Evolutionary conservation across 2,329 filamentous ascomycete genomes (phyloP).

Genomic region (Lasiodiplodia sp.): DNA sequence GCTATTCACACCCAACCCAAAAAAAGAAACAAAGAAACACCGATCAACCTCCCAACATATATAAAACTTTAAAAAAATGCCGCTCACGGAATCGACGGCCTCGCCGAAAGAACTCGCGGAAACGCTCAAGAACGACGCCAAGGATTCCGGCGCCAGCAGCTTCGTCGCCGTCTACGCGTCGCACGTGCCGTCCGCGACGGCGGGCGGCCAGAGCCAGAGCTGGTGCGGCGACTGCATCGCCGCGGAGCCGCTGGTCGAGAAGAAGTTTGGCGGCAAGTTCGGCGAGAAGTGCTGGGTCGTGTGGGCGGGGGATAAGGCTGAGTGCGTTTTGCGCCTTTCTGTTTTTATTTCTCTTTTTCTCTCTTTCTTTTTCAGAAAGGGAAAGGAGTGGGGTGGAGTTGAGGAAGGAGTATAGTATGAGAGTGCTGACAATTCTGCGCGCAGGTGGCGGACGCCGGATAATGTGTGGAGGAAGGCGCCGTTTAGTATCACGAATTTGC

Average conservation of each 20-base stretch:
- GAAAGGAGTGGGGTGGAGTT: too few species aligned
- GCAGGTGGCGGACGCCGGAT: slow-evolving; percentile 1
- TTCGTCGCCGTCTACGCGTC: slow-evolving; percentile 18
- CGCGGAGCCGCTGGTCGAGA: slow-evolving; percentile 9
- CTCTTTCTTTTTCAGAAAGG: background rate
- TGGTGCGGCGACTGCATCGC: slow-evolving; percentile 17
- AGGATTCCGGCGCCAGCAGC: background rate
- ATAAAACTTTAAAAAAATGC: background rate
- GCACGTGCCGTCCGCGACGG: background rate
- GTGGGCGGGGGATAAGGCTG: slow-evolving; percentile 10
- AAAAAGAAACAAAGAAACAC: background rate
- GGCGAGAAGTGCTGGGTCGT: background rate
- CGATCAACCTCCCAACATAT: too few species aligned
- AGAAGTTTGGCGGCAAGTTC: slow-evolving; percentile 1
- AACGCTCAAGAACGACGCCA: background rate
- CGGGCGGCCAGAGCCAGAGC: background rate
- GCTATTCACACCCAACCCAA: background rate
- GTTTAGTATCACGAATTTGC: slow-evolving; percentile 10
- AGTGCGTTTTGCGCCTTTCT: background rate
- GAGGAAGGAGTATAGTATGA: too few species aligned
- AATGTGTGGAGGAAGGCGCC: slow-evolving; percentile 20
- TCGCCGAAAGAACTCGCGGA: background rate
- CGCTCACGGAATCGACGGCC: background rate
- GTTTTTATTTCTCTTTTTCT: background rate
- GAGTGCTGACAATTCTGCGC: background rate